These are phyloP conservation scores for Xylaria bambusicola DNA, from an alignment of 495 filamentous ascomycete species.

Conservation along the genomic window DNA sequence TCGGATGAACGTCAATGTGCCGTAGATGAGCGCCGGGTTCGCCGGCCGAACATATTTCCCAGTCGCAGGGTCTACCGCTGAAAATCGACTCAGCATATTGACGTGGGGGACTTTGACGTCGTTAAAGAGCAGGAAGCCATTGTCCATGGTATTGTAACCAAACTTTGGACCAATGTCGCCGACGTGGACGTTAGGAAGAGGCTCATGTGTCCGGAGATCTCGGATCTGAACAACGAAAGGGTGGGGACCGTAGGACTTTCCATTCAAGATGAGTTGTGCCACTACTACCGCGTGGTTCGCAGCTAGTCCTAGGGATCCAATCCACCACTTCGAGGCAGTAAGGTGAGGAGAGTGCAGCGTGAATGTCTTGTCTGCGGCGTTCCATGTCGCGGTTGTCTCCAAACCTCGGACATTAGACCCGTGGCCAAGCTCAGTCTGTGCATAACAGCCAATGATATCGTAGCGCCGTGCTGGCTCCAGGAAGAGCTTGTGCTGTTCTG, in stretches of 20 bases:
- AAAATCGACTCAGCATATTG: constrained; percentile 69
- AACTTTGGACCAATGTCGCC: constrained; percentile 78
- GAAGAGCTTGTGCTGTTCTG: constrained; percentile 70
- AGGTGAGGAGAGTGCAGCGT: constrained; percentile 66
- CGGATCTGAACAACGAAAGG: constrained; percentile 76
- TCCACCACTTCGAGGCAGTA: constrained; percentile 79
- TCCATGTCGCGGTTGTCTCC: constrained; percentile 74
- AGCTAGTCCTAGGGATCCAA: constrained; percentile 69
- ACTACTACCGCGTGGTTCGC: constrained; percentile 76
- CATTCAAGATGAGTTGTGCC: constrained; percentile 66
- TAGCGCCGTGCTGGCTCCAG: constrained; percentile 63
- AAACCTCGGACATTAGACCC: constrained; percentile 74
- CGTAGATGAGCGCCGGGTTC: constrained; percentile 66
- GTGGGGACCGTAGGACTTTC: constrained; percentile 69
- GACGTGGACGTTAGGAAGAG: constrained; percentile 67
- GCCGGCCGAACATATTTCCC: constrained; percentile 65
- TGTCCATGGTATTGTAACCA: constrained; percentile 74
- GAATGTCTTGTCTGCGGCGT: constrained; percentile 67
- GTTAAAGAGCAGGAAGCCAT: constrained; percentile 74
- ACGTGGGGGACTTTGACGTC: constrained; percentile 67
- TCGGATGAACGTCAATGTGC: constrained; percentile 72
- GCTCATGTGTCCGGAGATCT: constrained; percentile 68
- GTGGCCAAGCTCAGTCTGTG: constrained; percentile 75
- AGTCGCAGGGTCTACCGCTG: constrained; percentile 60
- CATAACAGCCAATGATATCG: constrained; percentile 73